Evolutionary conservation across 2,329 filamentous ascomycete species (phyloP).

Genomic region (Colletotrichum spinosum): DNA sequence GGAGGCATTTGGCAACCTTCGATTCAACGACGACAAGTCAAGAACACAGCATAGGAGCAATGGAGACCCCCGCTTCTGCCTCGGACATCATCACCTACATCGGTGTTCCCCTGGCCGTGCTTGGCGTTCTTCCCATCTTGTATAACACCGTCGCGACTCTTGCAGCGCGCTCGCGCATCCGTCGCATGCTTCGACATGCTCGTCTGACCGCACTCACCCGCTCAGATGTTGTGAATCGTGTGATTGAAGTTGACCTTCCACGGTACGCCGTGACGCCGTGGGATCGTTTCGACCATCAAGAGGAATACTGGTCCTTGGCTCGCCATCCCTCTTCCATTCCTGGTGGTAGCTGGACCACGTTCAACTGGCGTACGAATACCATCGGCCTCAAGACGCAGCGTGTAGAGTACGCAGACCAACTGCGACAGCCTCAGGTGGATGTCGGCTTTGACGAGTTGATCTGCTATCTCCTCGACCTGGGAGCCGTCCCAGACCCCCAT

Average conservation of each 20-base stretch:
- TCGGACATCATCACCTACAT: conserved; percentile 36
- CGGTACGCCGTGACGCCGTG: conserved; percentile 72
- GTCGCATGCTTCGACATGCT: conserved; percentile 66
- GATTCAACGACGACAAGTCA: conserved; percentile 18
- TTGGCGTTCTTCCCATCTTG: conserved; percentile 72
- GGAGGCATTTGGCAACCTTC: neutral
- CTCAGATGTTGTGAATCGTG: conserved; percentile 72
- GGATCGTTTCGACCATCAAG: conserved; percentile 63
- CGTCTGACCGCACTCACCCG: conserved; percentile 70
- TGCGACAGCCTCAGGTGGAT: conserved; percentile 65
- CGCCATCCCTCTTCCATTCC: conserved; percentile 63
- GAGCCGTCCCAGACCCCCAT: conserved; percentile 69
- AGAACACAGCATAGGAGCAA: neutral
- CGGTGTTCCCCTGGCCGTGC: conserved; percentile 63
- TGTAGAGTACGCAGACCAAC: conserved; percentile 70
- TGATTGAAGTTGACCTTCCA: conserved; percentile 75
- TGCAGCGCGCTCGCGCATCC: conserved; percentile 69
- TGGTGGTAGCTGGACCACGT: conserved; percentile 73
- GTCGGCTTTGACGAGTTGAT: conserved; percentile 69
- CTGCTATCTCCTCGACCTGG: conserved; percentile 71
- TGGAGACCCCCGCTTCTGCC: conserved; percentile 5
- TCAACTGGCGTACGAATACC: conserved; percentile 73
- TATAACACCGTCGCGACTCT: conserved; percentile 74
- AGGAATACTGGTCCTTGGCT: conserved; percentile 69
- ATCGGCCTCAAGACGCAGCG: conserved; percentile 73